Conservation (phyloP, 805 yeast genomes). For the Yarrowia bubula region DNA sequence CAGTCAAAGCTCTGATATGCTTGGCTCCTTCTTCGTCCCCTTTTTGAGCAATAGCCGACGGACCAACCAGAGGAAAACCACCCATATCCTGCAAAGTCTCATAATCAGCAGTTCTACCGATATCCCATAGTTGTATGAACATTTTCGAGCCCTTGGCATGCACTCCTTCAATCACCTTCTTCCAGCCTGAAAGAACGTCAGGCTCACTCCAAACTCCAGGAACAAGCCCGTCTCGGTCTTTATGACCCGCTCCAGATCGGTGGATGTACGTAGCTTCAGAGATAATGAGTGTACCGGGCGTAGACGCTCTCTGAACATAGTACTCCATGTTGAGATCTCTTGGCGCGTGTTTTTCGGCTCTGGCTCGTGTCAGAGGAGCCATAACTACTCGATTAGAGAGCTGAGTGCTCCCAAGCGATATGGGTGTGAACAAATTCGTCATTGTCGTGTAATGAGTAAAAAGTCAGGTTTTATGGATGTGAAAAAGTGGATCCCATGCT, state of each 20-base stretch:
- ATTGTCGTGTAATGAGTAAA: not conserved
- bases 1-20: not conserved
- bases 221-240: not conserved
- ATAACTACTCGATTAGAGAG: not conserved
- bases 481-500: too few relatives aligned
- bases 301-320: not conserved
- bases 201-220: not conserved
- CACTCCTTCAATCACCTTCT: not conserved
- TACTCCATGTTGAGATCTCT: not conserved
- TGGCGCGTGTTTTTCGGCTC: not conserved
- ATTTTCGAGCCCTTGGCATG: not conserved
- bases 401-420: not conserved
- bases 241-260: not conserved
- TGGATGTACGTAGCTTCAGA: not conserved
- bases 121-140: not conserved
- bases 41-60: not conserved
- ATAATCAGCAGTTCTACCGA: not conserved
- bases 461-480: too few relatives aligned
- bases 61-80: not conserved
- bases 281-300: not conserved
- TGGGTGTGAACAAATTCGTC: not conserved
- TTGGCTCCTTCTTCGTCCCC: not conserved
- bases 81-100: not conserved
- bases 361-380: not conserved
- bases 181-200: not conserved